Base-by-base conservation (phyloP, 2,329 filamentous ascomycete genomes). In the Zymoseptoria passerinii region DNA sequence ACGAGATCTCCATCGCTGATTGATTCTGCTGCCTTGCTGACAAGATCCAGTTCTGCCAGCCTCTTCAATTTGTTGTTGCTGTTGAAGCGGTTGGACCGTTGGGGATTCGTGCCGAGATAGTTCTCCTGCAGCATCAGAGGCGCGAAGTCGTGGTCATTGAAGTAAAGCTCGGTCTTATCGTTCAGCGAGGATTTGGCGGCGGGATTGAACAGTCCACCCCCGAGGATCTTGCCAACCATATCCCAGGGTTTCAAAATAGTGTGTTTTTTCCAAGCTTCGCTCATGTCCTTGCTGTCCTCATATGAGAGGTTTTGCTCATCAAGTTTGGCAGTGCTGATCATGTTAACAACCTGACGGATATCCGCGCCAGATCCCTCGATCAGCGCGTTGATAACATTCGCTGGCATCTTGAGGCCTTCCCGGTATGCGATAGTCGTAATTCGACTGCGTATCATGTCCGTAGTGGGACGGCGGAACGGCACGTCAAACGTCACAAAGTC, bases 101-200 rank as follows among this genome's bases (percentile, higher is more conserved):
- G 80, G 2, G 94, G 94, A 61, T 86, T 89, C 1, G 90, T 91
- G 62, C 85, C 87, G 10, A 99, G 80, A 67, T 99, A 99, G 71
- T 99, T 99, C 73, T 99, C 95, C 72, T 99, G 94, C 52, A 99
- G 85, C 94, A 99, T 97, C 55, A 99, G 79, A 70, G 87, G 94
- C 69, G 91, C 96, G 76, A 97, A 95, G 68, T 99, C 94, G 70
- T 99, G 94, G 68, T 99, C 94, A 73, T 99, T 97, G 80, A 99
- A 99, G 74, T 99, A 99, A 1, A 99, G 83, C 75, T 99, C 92
- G 62, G 95, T 94, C 79, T 99, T 99, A 73, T 99, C 92, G 71
- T 97, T 97, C 40, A 99, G 78, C 0, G 90, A 95, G 2, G 89
- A 80, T 65, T 90, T 95, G 75, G 90, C 95, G 53, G 86, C 84